Evolutionary conservation across 345 rosid species (phyloP).

Genomic region (Cardamine occulta): DNA sequence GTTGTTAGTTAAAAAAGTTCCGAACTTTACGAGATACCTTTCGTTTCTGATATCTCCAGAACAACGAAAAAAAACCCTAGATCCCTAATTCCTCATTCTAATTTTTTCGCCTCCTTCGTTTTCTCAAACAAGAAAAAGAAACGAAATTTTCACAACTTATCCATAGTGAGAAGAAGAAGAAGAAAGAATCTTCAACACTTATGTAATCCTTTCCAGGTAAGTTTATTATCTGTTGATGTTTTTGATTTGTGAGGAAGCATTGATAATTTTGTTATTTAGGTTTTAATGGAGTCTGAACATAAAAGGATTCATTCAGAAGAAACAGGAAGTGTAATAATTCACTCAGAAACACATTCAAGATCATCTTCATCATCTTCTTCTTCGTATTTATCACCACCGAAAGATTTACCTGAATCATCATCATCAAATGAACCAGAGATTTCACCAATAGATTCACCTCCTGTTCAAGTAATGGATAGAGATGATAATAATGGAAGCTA

Average conservation of each 20-base stretch:
- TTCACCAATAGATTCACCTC: slow-evolving; percentile 59
- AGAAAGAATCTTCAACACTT: slow-evolving; percentile 4
- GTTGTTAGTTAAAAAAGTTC: slow-evolving; percentile 44
- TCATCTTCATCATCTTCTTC: slow-evolving; percentile 45
- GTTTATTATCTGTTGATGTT: not conserved
- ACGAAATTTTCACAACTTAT: slow-evolving; percentile 12
- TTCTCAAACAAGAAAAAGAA: slow-evolving; percentile 18
- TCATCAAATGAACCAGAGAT: slow-evolving; percentile 11
- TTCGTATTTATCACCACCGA: slow-evolving; percentile 47
- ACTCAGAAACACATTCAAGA: slow-evolving; percentile 37
- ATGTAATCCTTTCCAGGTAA: slow-evolving; percentile 6
- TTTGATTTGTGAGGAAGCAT: not conserved
- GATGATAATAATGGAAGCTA: slow-evolving; percentile 24
- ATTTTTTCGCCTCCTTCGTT: not conserved
- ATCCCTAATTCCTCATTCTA: slow-evolving; percentile 31
- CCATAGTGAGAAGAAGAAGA: not conserved
- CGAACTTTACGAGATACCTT: slow-evolving; percentile 52
- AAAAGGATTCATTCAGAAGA: slow-evolving; percentile 15
- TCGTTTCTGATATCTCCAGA: slow-evolving; percentile 27
- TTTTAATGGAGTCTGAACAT: slow-evolving; percentile 48
- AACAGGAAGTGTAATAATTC: slow-evolving; percentile 8
- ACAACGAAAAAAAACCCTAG: slow-evolving; percentile 34
- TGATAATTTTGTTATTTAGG: slow-evolving; percentile 35
- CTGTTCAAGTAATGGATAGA: slow-evolving; percentile 76
- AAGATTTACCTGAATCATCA: slow-evolving; percentile 44